These are phyloP conservation scores for Leptodontidium sp. DNA, from an alignment of 2,329 filamentous ascomycete species.

Conservation along the genomic window DNA sequence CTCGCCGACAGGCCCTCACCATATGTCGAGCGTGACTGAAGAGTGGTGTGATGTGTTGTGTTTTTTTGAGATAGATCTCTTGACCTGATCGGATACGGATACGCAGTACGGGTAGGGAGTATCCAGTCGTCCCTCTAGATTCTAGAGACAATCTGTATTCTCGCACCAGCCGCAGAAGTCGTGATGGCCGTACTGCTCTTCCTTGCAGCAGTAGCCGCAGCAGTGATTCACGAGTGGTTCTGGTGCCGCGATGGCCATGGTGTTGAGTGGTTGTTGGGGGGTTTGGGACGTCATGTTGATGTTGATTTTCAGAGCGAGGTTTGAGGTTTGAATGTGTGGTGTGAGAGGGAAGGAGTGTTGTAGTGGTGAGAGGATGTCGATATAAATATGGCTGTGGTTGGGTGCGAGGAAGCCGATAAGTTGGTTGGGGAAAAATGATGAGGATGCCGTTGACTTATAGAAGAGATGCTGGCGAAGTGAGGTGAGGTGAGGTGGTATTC, in stretches of 20 bases:
- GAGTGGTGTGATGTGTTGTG: neutral
- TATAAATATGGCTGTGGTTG: neutral
- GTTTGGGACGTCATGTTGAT: slow-evolving; percentile 13
- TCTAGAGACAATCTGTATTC: slow-evolving; percentile 42
- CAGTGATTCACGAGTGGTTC: slow-evolving; percentile 57
- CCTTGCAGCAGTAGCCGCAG: slow-evolving; percentile 62
- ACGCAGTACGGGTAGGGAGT: too few species aligned
- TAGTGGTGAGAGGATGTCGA: neutral
- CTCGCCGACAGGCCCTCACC: too few species aligned
- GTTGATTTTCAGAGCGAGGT: neutral
- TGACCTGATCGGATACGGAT: too few species aligned
- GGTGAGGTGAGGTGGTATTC: neutral
- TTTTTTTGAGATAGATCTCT: too few species aligned
- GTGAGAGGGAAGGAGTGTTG: neutral
- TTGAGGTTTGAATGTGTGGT: neutral
- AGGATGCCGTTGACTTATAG: neutral
- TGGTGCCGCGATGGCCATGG: slow-evolving; percentile 54
- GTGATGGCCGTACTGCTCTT: slow-evolving; percentile 58
- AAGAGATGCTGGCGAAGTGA: neutral
- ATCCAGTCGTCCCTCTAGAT: neutral
- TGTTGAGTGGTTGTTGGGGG: slow-evolving; percentile 12
- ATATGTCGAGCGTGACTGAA: too few species aligned
- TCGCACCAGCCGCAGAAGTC: slow-evolving; percentile 60
- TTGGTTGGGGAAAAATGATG: neutral
- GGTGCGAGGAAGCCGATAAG: neutral